These are phyloP conservation scores for Clitopilus passeckerianus DNA, from an alignment of 768 basidiomycete genomes.

Conservation along the genomic window DNA sequence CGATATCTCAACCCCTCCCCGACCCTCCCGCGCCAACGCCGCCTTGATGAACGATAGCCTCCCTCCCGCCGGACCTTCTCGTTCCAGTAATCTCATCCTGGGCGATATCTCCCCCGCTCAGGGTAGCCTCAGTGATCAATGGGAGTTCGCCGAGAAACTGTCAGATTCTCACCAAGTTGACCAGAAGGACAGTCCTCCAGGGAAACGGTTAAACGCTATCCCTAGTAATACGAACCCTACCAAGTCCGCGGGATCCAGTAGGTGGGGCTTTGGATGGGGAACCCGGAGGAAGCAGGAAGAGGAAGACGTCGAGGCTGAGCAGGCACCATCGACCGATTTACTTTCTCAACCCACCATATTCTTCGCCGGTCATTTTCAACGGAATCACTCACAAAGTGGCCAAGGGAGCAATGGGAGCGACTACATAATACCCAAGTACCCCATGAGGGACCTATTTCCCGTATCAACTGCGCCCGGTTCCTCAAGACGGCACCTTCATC, in stretches of 20 bases:
- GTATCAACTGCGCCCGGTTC: neutral
- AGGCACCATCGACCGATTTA: conserved; percentile 18
- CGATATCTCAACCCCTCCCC: too few species aligned
- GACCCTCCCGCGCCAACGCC: too few species aligned
- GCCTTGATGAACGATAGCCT: too few species aligned
- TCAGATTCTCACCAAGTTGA: too few species aligned
- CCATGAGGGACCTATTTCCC: conserved; percentile 4
- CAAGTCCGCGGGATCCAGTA: conserved; percentile 40
- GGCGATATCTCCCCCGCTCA: too few species aligned
- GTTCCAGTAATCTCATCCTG: too few species aligned
- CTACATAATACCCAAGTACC: conserved; percentile 6
- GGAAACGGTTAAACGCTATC: conserved; percentile 47
- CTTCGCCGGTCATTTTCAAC: neutral
- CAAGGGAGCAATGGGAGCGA: conserved; percentile 12
- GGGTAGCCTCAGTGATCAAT: too few species aligned
- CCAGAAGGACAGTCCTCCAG: conserved; percentile 36
- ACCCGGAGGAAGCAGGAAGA: conserved; percentile 48
- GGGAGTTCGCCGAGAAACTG: too few species aligned
- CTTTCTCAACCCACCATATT: neutral
- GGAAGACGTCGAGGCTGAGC: conserved; percentile 30
- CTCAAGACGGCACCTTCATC: conserved; percentile 23
- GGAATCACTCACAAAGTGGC: conserved; percentile 3
- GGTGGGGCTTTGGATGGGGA: conserved; percentile 71
- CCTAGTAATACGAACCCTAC: conserved; percentile 53
- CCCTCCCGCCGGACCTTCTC: too few species aligned